phyloP scores from a whole-genome alignment of 306 rosid species.

The Cercis canadensis region DNA sequence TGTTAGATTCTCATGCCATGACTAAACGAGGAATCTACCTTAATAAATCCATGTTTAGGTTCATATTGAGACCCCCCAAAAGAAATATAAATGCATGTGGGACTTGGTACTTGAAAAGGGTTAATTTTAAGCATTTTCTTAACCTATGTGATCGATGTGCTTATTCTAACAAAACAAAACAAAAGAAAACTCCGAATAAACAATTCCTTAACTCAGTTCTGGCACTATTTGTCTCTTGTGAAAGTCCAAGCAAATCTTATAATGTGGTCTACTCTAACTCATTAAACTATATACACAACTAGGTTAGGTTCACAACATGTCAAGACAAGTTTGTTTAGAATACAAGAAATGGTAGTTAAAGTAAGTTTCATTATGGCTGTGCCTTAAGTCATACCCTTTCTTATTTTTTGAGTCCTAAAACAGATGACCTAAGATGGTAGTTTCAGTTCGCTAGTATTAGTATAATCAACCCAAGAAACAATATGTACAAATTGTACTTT shows the following conservation, averaged over 20 bases:
- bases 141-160: constrained; percentile 31
- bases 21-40: constrained; percentile 49
- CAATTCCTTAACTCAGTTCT: constrained; percentile 37
- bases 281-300: constrained; percentile 16
- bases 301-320: constrained; percentile 37
- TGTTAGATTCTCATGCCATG: constrained; percentile 36
- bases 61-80: constrained; percentile 18
- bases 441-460: not conserved
- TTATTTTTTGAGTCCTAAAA: constrained; percentile 26
- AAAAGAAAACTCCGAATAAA: constrained; percentile 26
- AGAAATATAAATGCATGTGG: constrained; percentile 31
- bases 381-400: constrained; percentile 21
- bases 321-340: constrained; percentile 44
- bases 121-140: constrained; percentile 32
- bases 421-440: constrained; percentile 22
- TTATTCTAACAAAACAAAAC: constrained; percentile 20
- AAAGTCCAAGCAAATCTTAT: constrained; percentile 43
- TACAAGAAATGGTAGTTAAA: constrained; percentile 37
- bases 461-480: not conserved
- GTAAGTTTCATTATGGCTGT: constrained; percentile 26
- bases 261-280: constrained; percentile 37
- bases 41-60: constrained; percentile 12
- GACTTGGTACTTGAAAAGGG: constrained; percentile 35
- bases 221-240: constrained; percentile 49
- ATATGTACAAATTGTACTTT: not conserved